Percentiles rank a stretch among this genome's conserved stretches.
Conservation (phyloP, 306 rosid species). For the Gillenia trifoliata region DNA sequence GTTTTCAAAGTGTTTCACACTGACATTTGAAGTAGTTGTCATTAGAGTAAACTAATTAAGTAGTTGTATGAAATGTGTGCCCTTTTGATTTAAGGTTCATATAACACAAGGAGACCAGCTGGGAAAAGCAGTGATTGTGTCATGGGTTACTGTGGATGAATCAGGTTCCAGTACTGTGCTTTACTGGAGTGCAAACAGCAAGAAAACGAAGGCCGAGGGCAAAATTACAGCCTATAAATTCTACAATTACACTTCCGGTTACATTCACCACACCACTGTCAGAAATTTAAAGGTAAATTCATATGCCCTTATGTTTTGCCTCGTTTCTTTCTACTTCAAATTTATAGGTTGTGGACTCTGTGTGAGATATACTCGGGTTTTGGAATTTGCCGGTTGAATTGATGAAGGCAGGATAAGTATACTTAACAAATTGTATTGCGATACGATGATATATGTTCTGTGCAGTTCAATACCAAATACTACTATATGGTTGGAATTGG, state of each 20-base stretch:
- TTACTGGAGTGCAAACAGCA: conserved; percentile 40
- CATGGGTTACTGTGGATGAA: conserved; percentile 56
- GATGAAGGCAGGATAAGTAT: background rate
- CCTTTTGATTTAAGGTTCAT: conserved; percentile 45
- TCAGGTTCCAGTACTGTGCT: conserved; percentile 46
- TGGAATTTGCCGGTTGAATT: background rate
- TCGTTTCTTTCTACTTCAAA: background rate
- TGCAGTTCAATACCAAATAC: conserved; percentile 64
- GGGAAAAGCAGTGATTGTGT: conserved; percentile 58
- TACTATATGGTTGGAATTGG: conserved; percentile 62
- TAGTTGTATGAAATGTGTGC: background rate
- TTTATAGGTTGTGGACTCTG: background rate
- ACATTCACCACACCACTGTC: conserved; percentile 52
- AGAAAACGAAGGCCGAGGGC: conserved; percentile 30
- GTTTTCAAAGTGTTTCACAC: no score
- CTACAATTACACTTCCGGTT: conserved; percentile 60
- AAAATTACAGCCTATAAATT: conserved; percentile 34
- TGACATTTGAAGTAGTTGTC: background rate
- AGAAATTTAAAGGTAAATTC: conserved; percentile 25
- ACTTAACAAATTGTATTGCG: background rate
- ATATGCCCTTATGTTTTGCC: background rate
- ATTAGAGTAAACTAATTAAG: no score
- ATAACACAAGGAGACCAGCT: conserved; percentile 67
- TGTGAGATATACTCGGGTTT: background rate
- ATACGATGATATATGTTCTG: background rate